Evolutionary conservation across 2,329 filamentous ascomycete species (phyloP), one percentile per base, ranked within the genome.

Genomic region (Ceratocystis huliohia): DNA sequence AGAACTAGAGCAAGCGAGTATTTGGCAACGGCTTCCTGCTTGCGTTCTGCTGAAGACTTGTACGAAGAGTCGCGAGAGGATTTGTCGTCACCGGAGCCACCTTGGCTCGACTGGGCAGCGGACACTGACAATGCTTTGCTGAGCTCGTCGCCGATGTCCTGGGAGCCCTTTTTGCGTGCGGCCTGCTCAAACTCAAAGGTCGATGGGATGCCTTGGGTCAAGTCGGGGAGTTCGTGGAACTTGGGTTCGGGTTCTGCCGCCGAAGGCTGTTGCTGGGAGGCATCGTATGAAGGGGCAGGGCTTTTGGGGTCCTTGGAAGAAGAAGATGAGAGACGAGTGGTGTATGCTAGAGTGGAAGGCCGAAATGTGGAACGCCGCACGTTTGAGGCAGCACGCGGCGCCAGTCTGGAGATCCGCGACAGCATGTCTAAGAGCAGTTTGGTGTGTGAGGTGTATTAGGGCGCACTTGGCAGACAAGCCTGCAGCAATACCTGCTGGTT

Each of bases 151-250:
- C 78, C 76, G 22, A 25, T 22, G 25, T 50, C 44, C 25, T 65
- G 30, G 25, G 37, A 28, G 37, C 64, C 64, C 59, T 66, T 68
- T 33, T 64, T 64, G 15, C 67, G 67, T 13, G 64, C 64, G 0
- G 78, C 76, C 66, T 87, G 83, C 76, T 96, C 93, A 68, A 87
- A 87, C 66, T 87, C 89, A 66, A 96, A 82, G 0, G 92, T 96
- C 1, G 92, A 96, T 0, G 93, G 93, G 69, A 97, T 96, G 70
- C 93, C 93, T 73, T 93, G 87, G n/a, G 91, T 94, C 57, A 97
- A 81, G 74, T 97, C 92, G 65, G 93, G 93, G 13, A 96, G 83
- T 65, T 89, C 87, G 72, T 87, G 82, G 64, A 83, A 80, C 28
- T 78, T 75, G 63, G 73, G 56, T 44, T 74, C 72, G 46, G 72